phyloP scores from a whole-genome alignment of 805 yeast genomes.

The Schwanniomyces vanrijiae region DNA sequence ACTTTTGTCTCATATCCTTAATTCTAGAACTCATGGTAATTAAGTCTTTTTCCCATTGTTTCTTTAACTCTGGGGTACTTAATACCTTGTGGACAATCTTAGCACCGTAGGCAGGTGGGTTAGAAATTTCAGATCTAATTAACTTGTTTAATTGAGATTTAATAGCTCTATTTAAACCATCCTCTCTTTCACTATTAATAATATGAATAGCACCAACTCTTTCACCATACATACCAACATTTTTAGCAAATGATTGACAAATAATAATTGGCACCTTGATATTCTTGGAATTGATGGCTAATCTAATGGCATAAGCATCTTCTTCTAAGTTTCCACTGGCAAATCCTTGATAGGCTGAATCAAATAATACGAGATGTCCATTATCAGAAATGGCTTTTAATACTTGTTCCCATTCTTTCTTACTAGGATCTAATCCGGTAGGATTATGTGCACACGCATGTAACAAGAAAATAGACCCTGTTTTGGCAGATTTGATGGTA shows the following conservation, averaged over 20 bases:
- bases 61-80: constrained; percentile 60
- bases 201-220: constrained; percentile 93
- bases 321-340: constrained; percentile 82
- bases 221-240: constrained; percentile 97
- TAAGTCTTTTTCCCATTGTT: constrained; percentile 84
- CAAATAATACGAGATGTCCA: constrained; percentile 80
- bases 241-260: constrained; percentile 96
- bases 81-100: constrained; percentile 80
- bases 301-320: constrained; percentile 82
- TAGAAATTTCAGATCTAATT: constrained; percentile 83
- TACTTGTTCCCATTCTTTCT: constrained; percentile 76
- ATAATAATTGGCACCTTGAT: constrained; percentile 46
- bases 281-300: constrained; percentile 47
- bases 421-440: constrained; percentile 91
- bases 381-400: constrained; percentile 58
- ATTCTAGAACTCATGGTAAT: constrained; percentile 86
- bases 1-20: constrained; percentile 67
- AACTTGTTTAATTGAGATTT: constrained; percentile 73
- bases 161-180: constrained; percentile 53
- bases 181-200: constrained; percentile 46
- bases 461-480: constrained; percentile 75
- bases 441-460: constrained; percentile 99
- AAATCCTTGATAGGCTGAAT: constrained; percentile 96
- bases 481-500: constrained; percentile 64
- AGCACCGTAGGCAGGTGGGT: constrained; percentile 95